These are phyloP conservation scores for Dimocarpus longan DNA, from an alignment of 345 rosid genomes.

Conservation along the genomic window DNA sequence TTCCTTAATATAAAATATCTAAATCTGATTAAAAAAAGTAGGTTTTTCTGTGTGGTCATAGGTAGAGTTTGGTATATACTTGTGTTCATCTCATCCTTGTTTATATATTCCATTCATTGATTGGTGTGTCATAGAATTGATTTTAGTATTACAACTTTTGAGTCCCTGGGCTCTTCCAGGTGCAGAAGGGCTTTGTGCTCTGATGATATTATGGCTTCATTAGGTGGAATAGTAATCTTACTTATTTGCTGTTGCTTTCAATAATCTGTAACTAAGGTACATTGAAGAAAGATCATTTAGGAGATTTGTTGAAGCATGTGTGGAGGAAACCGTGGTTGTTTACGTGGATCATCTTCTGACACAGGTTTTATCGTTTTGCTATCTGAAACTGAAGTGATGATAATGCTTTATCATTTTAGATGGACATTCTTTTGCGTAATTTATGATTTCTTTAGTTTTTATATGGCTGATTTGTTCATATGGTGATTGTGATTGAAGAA, in stretches of 20 bases:
- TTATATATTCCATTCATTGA: neutral
- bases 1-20: neutral
- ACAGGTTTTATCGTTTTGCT: slow-evolving; percentile 53
- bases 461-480: slow-evolving; percentile 4
- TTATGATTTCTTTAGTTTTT: slow-evolving; percentile 13
- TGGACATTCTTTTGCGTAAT: too few relatives aligned
- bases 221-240: slow-evolving; percentile 5
- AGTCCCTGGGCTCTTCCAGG: neutral
- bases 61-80: too few relatives aligned
- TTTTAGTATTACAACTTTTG: neutral
- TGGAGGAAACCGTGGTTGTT: slow-evolving; percentile 87
- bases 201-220: neutral
- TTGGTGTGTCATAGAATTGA: neutral
- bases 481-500: slow-evolving; percentile 48
- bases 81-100: neutral
- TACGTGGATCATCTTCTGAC: slow-evolving; percentile 88
- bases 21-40: too few relatives aligned
- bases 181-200: neutral
- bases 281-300: slow-evolving; percentile 94
- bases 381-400: slow-evolving; percentile 9
- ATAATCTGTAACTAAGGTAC: slow-evolving; percentile 58
- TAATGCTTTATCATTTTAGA: neutral
- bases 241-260: slow-evolving; percentile 9
- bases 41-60: neutral
- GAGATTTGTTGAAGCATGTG: slow-evolving; percentile 93